A percentile compares a stretch with the other conserved stretches of the same genome.
phyloP scores from a whole-genome alignment of 2,329 filamentous ascomycete genomes.

The Coleophoma crateriformis region DNA sequence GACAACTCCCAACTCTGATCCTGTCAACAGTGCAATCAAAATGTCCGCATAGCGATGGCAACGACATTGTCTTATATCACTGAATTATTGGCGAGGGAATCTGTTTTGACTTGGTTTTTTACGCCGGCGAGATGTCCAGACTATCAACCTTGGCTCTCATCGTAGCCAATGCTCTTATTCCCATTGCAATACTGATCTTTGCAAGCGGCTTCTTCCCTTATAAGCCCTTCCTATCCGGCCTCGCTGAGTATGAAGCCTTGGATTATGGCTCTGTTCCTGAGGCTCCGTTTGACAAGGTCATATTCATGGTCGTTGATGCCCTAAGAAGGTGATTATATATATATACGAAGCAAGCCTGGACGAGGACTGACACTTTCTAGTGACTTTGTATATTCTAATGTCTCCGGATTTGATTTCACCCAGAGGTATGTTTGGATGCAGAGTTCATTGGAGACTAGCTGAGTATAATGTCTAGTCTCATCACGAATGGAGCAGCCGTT shows the following conservation, averaged over 20 bases:
- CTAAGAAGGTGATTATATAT: conserved; percentile 62
- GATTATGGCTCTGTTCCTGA: conserved; percentile 50
- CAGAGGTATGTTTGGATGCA: conserved; percentile 58
- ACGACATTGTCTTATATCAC: not conserved
- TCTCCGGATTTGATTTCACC: conserved; percentile 80
- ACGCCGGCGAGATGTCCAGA: conserved; percentile 15
- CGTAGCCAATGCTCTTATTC: conserved; percentile 72
- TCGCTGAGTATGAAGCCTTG: conserved; percentile 62
- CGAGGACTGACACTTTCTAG: conserved; percentile 40
- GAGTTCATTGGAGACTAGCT: conserved; percentile 1
- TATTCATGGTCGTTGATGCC: conserved; percentile 98
- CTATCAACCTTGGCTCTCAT: conserved; percentile 37
- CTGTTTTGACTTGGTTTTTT: not conserved
- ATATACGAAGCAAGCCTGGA: not conserved
- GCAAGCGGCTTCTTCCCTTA: conserved; percentile 95
- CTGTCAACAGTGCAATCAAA: not conserved
- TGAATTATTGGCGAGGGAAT: not conserved
- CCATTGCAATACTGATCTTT: conserved; percentile 69
- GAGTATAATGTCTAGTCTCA: conserved; percentile 12
- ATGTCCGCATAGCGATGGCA: conserved; percentile 13
- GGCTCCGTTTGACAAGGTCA: conserved; percentile 77
- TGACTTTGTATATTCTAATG: conserved; percentile 83
- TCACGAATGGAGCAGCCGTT: conserved; percentile 68
- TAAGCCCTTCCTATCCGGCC: conserved; percentile 84
- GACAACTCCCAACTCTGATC: not conserved